Base-by-base conservation (phyloP, 306 rosid genomes). In the Elaeagnus macrophylla region DNA sequence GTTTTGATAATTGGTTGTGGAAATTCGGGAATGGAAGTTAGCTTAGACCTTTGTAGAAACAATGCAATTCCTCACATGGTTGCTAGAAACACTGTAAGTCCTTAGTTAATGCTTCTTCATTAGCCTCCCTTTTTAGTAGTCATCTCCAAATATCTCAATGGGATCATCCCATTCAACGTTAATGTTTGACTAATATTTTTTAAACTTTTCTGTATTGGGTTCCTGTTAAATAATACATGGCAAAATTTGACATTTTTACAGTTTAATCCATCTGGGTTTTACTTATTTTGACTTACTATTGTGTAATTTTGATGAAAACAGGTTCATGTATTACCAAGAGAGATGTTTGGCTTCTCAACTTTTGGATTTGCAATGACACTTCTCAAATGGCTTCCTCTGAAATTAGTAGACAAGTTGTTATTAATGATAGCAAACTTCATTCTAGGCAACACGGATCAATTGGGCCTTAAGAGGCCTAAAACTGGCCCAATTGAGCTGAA, bases 1-100 rank as follows among this genome's bases (percentile, higher is more conserved):
- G 96, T 93, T 62, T 50, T 93, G 58, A 95, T 93, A 2, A 47
- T 93, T 56, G 99, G 99, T 1, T 93, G 96, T 59, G 99, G 99
- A 7, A 93, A 93, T 75, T 87, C 99, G n/a, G 96, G 99, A 15
- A 93, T 93, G 99, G 99, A 93, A 82, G 89, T 87, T 64, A 82
- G 99, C 77, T 77, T 93, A 61, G 99, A 93, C 54, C 96, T 87
- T 48, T 82, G 88, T 19, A 75, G 95, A 37, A 41, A 84, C 81
- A 79, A 78, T 73, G 99, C 99, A 2, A 18, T 57, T 0, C 85
- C 99, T 60, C 66, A 80, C 35, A 69, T 93, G 94, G 96, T 93
- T 43, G 95, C 78, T 52, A 80, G 99, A 67, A 93, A 87, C 38
- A 77, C 94, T 1, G 96, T 93, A 63, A 74, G 85, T 62, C 61